Conservation (phyloP, 2,329 filamentous ascomycete genomes). For the Emmonsia crescens region DNA sequence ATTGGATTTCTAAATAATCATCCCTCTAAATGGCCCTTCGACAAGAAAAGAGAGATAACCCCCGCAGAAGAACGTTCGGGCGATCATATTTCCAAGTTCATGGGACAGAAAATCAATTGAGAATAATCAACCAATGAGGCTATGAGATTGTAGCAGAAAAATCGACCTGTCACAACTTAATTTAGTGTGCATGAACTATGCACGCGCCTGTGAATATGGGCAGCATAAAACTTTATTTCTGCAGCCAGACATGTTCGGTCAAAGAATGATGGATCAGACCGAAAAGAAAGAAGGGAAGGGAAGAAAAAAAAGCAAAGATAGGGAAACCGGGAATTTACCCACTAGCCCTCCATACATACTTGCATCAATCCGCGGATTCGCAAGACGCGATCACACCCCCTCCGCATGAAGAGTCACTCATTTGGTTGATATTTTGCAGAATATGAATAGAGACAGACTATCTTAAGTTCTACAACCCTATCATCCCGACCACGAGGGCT, state of each 20-base stretch:
- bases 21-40: background rate
- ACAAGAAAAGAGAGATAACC: no score
- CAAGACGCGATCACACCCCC: no score
- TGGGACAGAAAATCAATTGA: background rate
- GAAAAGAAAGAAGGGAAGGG: background rate
- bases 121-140: background rate
- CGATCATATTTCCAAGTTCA: background rate
- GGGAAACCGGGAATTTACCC: background rate
- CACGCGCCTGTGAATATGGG: background rate
- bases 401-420: background rate
- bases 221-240: background rate
- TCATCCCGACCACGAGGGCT: background rate
- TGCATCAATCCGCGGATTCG: background rate
- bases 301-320: background rate
- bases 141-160: background rate
- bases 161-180: background rate
- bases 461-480: background rate
- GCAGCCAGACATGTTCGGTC: background rate
- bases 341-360: background rate
- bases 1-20: background rate
- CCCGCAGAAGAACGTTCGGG: background rate
- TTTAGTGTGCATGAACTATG: background rate
- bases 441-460: background rate
- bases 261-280: background rate
- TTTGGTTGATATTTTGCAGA: background rate